Evolutionary conservation across 2,329 filamentous ascomycete genomes (phyloP), one percentile per base, ranked within the genome.

Genomic region (Diplodia mutila): DNA sequence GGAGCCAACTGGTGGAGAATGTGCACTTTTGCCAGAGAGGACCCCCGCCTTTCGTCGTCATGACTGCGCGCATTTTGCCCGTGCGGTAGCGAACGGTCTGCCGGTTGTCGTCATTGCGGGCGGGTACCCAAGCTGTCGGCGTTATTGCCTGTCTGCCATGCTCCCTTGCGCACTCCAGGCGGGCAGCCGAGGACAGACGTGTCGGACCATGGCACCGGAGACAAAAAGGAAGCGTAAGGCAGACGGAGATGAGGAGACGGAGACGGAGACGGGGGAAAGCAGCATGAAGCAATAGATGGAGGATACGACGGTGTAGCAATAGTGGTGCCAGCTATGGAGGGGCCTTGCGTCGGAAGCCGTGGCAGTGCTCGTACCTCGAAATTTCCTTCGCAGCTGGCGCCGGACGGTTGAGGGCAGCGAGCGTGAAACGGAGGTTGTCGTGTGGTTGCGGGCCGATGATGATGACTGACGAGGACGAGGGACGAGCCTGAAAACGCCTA

Each of bases 321-420:
- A 61, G 57, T n/a, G 42, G 37, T 21, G 14, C 27, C 39, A 34
- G 57, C 42, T 61, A 61, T 49, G 21, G 57, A 61, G 37, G 54
- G 57, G 57, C 57, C 57, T 61, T 61, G 57, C 57, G 29, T 61
- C 57, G 29, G 32, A 49, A 49, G 6, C 23, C 27, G 42, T 61
- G 16, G 32, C 32, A 23, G 23, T n/a, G 55, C 55, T 61, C 37
- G 55, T 61, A 46, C 55, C 21, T 39, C 34, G 54, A 27, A 25
- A 42, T 23, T 42, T 27, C 25, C 27, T 34, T n/a, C 53, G n/a
- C 29, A 32, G 34, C 23, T 23, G 54, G 18, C 12, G 12, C 25
- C 54, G 18, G 29, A 8, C 32, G 29, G 21, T 4, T 6, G 21
- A 27, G 52, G 54, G 54, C 54, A 42, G 54, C 54, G 34, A 59